Evolutionary conservation across 2,329 filamentous ascomycete species (phyloP), one percentile per base, ranked within the genome.

Genomic region (Xylaria sp.): DNA sequence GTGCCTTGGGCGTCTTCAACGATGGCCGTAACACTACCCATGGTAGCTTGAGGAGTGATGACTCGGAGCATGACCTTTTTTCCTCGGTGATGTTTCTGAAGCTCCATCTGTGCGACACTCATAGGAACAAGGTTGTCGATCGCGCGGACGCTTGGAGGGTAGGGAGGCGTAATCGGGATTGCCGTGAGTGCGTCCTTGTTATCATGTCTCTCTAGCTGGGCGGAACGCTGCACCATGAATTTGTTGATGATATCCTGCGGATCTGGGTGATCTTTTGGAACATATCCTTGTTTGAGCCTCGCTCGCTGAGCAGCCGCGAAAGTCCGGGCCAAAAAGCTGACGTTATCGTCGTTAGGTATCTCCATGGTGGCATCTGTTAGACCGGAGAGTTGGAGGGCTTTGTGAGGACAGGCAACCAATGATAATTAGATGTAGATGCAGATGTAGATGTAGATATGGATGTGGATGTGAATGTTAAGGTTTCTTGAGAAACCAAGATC

Each of bases 1-100:
- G 71, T 75, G 1, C 71, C 72, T 3, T 69, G 63, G 52, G 80
- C 72, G 54, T 83, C 81, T 37, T 81, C 75, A 0, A 74, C 76
- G 31, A 81, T 67, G 1, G 69, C 68, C 61, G 63, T 67, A 9
- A 68, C 58, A 1, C 64, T 63, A 11, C 19, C 65, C 31, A 67
- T 60, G 3, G 63, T 49, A n/a, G 63, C 40, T 2, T 66, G 63
- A 6, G 64, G 68, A 15, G 69, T 69, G 25, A 69, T 17, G 19
- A 69, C 62, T 9, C 53, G 67, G 15, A 73, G n/a, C 1, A 63
- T 10, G 2, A 37, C 44, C 47, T 58, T 63, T 7, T 44, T 60
- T 1, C 69, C 68, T 3, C 69, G 55, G 64, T 76, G 73, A 21
- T 74, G 70, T 8, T 65, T 69, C 47, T 73, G 71, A 6, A 76